Evolutionary conservation across 305 asterid genomes (phyloP).

Genomic region (Fraxinus sp.): DNA sequence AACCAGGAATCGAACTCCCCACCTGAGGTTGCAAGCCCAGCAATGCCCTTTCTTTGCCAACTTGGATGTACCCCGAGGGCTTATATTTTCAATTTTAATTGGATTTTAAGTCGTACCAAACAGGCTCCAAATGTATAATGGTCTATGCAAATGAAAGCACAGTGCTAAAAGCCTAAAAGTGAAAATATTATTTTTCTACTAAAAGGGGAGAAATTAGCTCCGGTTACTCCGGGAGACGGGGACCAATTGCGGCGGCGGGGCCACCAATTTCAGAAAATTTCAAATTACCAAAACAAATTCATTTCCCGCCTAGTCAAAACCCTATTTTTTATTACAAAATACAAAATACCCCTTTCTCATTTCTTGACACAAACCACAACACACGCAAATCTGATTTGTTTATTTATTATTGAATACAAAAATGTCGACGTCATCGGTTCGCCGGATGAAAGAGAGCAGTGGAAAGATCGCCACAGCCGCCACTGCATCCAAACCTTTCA

Average conservation of each 20-base stretch:
- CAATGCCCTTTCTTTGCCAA: too few species aligned
- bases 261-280: neutral
- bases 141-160: too few species aligned
- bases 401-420: neutral
- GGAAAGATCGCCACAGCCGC: slow-evolving; percentile 38
- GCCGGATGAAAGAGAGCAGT: slow-evolving; percentile 66
- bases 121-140: too few species aligned
- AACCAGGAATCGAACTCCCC: too few species aligned
- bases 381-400: neutral
- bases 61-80: too few species aligned
- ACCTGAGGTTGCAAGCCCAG: too few species aligned
- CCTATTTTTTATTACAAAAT: neutral
- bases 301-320: slow-evolving; percentile 2
- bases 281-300: neutral
- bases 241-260: neutral
- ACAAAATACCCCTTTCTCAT: neutral
- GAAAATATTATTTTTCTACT: neutral
- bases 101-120: too few species aligned
- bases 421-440: slow-evolving; percentile 59
- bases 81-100: too few species aligned
- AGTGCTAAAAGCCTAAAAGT: too few species aligned
- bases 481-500: slow-evolving; percentile 27
- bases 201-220: neutral
- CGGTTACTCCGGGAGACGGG: neutral
- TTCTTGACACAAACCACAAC: neutral